Evolutionary conservation across 2,329 filamentous ascomycete genomes (phyloP).

Genomic region (Hymenoscyphus scutula): DNA sequence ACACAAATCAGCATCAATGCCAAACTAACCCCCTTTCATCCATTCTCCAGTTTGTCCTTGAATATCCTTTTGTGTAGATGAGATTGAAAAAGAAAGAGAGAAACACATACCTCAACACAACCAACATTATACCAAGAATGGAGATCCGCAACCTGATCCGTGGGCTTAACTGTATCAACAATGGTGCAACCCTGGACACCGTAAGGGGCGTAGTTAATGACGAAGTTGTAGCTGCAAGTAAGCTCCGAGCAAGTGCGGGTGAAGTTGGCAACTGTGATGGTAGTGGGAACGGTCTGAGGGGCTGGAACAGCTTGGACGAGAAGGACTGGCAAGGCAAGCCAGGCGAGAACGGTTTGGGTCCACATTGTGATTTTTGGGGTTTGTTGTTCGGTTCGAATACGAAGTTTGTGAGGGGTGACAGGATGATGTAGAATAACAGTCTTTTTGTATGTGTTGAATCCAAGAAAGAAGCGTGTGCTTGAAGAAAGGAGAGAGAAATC

Average conservation of each 20-base stretch:
- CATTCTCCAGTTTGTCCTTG: too few species aligned
- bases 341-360: too few species aligned
- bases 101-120: conserved; percentile 7
- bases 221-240: conserved; percentile 15
- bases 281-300: neutral
- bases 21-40: too few species aligned
- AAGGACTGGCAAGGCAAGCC: too few species aligned
- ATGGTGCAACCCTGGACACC: conserved; percentile 8
- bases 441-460: neutral
- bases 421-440: neutral
- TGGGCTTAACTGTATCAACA: conserved; percentile 5
- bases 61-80: too few species aligned
- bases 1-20: neutral
- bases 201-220: conserved; percentile 10
- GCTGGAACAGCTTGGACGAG: neutral
- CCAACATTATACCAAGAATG: conserved; percentile 12
- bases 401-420: neutral
- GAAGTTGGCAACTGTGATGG: conserved; percentile 12
- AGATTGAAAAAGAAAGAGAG: neutral
- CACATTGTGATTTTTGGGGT: neutral
- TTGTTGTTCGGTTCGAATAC: neutral
- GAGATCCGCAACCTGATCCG: neutral
- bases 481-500: neutral
- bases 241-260: conserved; percentile 13
- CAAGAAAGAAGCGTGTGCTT: neutral